These are phyloP conservation scores for Candida sojae DNA, from an alignment of 1,139 yeast species.

Conservation along the genomic window DNA sequence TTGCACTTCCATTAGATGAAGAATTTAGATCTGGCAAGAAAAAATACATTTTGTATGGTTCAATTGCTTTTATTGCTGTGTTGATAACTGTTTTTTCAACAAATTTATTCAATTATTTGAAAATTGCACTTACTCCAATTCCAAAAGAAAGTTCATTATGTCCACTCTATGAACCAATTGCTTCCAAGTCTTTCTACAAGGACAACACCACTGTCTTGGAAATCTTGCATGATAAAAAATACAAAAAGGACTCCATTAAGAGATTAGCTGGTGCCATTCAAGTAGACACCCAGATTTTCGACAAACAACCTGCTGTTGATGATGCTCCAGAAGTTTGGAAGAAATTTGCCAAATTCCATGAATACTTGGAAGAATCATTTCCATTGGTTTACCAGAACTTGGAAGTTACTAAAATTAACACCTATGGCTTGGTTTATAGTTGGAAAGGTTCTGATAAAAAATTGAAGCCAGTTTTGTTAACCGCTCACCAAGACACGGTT, in stretches of 20 bases:
- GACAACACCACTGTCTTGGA: conserved; percentile 39
- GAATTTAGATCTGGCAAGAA: conserved; percentile 6
- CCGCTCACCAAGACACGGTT: conserved; percentile 64
- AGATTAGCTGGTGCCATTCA: too few species aligned
- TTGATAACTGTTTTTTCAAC: conserved; percentile 23
- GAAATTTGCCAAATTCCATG: conserved; percentile 30
- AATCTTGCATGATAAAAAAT: conserved; percentile 33
- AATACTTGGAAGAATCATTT: conserved; percentile 28
- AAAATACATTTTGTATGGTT: conserved; percentile 8
- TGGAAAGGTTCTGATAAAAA: conserved; percentile 31
- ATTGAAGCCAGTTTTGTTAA: conserved; percentile 41
- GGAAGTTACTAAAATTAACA: conserved; percentile 31
- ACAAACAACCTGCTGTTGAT: too few species aligned
- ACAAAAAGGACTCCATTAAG: conserved; percentile 34
- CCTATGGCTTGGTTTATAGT: conserved; percentile 35
- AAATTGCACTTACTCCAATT: conserved; percentile 23
- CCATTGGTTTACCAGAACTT: conserved; percentile 35
- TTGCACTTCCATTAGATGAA: conserved; percentile 19
- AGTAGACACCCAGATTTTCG: too few species aligned
- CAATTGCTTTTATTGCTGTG: conserved; percentile 14
- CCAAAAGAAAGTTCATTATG: conserved; percentile 22
- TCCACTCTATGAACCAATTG: conserved; percentile 30
- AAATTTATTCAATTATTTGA: conserved; percentile 22
- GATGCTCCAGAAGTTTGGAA: conserved; percentile 21
- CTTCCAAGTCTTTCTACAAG: conserved; percentile 28